Evolutionary conservation across 2,329 filamentous ascomycete genomes (phyloP).

Genomic region (Talaromyces pinophilus): DNA sequence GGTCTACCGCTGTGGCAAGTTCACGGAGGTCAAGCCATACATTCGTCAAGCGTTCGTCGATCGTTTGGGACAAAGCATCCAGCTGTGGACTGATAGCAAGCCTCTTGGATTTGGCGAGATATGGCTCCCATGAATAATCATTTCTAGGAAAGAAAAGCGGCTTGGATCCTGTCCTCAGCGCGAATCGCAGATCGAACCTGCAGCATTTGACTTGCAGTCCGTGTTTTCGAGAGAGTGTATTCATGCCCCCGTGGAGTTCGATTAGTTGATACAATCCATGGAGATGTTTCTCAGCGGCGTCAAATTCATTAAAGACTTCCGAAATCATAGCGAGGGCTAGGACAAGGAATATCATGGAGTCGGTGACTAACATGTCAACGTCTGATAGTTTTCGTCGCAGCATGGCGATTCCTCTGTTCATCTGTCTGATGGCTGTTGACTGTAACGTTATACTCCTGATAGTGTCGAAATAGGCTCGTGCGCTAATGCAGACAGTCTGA

Average conservation of each 20-base stretch:
- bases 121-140: slow-evolving; percentile 5
- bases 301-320: slow-evolving; percentile 4
- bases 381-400: neutral
- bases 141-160: slow-evolving; percentile 1
- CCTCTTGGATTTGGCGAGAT: neutral
- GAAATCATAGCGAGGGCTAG: slow-evolving; percentile 15
- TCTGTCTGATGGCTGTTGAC: neutral
- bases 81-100: neutral
- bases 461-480: slow-evolving; percentile 3
- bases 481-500: neutral
- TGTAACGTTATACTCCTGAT: neutral
- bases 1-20: slow-evolving; percentile 2
- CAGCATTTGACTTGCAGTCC: slow-evolving; percentile 16
- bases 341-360: slow-evolving; percentile 16
- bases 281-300: slow-evolving; percentile 12
- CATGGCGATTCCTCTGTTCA: slow-evolving; percentile 3
- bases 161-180: slow-evolving; percentile 1
- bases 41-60: slow-evolving; percentile 1
- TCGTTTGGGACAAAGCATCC: neutral
- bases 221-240: slow-evolving; percentile 1
- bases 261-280: slow-evolving; percentile 11
- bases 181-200: slow-evolving; percentile 12
- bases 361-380: neutral
- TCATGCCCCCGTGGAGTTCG: slow-evolving; percentile 1
- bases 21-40: slow-evolving; percentile 19